Base-by-base conservation (phyloP, 2,329 filamentous ascomycete genomes). In the Microdochium trichocladiopsis region DNA sequence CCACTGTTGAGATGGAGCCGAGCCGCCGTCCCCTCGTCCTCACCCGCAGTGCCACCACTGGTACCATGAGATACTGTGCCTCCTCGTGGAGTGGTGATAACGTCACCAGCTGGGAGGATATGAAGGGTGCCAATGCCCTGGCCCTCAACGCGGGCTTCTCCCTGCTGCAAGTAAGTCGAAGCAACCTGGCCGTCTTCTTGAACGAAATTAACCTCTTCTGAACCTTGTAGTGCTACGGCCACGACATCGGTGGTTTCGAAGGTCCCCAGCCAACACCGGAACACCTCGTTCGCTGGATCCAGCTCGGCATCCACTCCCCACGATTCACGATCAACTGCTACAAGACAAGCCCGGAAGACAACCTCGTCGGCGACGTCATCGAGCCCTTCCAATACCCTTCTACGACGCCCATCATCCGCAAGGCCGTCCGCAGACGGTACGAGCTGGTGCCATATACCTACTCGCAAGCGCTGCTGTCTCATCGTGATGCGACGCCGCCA, bases 321-420 rank as follows among this genome's bases (percentile, higher is more conserved):
- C 81, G 86, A 0, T 89, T 90, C 59, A 83, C 86, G 11, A 89
- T 89, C 71, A 90, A 90, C 66, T 90, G 86, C 66, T 89, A 86
- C 78, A 90, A 90, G 69, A 90, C 87, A 0, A 80, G 78, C 0
- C 76, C 79, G 0, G 71, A 78, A 1, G 82, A 89, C 65, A 88
- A 84, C 59, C 73, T 74, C 0, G 75, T 87, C 23, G 86, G 86
- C 8, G 86, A 87, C 33, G 85, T 90, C 0, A 90, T 90, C 53
- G 86, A 89, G 68, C 86, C 86, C 0, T 90, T 85, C 84, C 88
- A 89, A 84, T 87, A 89, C 60, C 83, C 84, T 0, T 78, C 84
- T 33, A 82, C 83, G 25, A 83, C 83, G 0, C 79, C 78, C 0
- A 66, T 85, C 1, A 72, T 90, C 14, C 78, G 86, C 16, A 75